These are phyloP conservation scores for Salix udensis DNA, from an alignment of 345 rosid species.

Conservation along the genomic window DNA sequence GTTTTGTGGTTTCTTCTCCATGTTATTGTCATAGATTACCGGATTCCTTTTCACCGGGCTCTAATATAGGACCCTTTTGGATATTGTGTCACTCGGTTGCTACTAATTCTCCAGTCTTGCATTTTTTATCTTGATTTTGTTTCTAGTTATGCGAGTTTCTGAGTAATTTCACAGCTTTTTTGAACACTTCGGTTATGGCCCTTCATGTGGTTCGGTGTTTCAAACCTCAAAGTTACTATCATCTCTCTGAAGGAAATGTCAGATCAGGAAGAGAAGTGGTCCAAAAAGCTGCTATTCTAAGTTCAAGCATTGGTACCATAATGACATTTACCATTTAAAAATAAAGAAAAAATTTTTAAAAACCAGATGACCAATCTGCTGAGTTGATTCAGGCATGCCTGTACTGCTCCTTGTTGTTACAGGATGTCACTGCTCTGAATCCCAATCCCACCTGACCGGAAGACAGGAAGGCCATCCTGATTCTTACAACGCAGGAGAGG, in stretches of 20 bases:
- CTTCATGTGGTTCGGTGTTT: no score
- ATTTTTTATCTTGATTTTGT: not conserved
- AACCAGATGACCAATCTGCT: no score
- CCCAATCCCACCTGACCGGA: not conserved
- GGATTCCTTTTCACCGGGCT: conserved; percentile 88
- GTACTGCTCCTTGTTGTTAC: not conserved
- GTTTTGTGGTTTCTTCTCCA: conserved; percentile 40
- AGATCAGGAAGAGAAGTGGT: no score
- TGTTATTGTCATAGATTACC: conserved; percentile 32
- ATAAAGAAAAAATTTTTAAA: no score
- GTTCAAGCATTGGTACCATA: no score
- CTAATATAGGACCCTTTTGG: conserved; percentile 35
- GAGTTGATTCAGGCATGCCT: not conserved
- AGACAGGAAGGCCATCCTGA: no score
- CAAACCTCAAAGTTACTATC: no score
- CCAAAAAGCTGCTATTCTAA: no score
- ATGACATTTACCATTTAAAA: no score
- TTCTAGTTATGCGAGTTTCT: not conserved
- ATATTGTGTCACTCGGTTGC: conserved; percentile 6
- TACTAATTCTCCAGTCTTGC: conserved; percentile 8
- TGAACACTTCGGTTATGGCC: no score
- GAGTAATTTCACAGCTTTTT: not conserved
- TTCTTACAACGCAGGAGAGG: no score
- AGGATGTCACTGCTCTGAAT: not conserved
- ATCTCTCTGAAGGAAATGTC: no score